These are phyloP conservation scores for Aphanomyces astaci DNA, from an alignment of 352 stramenopile species.

Conservation along the genomic window DNA sequence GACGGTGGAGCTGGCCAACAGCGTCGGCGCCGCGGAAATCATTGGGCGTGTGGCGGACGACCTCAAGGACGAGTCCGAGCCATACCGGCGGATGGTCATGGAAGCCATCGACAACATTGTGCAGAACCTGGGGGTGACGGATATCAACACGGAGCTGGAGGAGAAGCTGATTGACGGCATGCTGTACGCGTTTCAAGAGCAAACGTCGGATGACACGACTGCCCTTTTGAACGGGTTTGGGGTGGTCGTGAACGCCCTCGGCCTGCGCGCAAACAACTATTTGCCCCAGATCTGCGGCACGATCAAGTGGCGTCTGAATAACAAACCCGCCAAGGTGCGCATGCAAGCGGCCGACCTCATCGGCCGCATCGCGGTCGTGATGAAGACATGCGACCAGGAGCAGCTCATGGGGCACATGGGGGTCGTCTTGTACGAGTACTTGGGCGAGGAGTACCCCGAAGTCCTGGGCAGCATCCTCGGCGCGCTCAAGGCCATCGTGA, in stretches of 20 bases:
- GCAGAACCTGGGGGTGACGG: constrained; percentile 92
- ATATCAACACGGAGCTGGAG: constrained; percentile 96
- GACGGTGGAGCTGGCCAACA: constrained; percentile 97
- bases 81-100: constrained; percentile 99
- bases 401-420: constrained; percentile 98
- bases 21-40: constrained; percentile 99
- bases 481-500: constrained; percentile 97
- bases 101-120: constrained; percentile 98
- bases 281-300: constrained; percentile 97
- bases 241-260: constrained; percentile 96
- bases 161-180: constrained; percentile 99
- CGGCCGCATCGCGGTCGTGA: constrained; percentile 96
- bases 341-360: constrained; percentile 99
- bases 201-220: constrained; percentile 88
- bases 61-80: constrained; percentile 99
- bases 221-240: constrained; percentile 98
- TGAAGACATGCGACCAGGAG: constrained; percentile 98
- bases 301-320: constrained; percentile 99
- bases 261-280: constrained; percentile 96
- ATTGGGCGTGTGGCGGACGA: constrained; percentile 96
- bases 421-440: constrained; percentile 98
- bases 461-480: constrained; percentile 97
- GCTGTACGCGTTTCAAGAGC: constrained; percentile 98
- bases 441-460: constrained; percentile 99
- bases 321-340: constrained; percentile 96